Evolutionary conservation across 352 stramenopile genomes (phyloP).

Genomic region (Stramenopiles sp.): DNA sequence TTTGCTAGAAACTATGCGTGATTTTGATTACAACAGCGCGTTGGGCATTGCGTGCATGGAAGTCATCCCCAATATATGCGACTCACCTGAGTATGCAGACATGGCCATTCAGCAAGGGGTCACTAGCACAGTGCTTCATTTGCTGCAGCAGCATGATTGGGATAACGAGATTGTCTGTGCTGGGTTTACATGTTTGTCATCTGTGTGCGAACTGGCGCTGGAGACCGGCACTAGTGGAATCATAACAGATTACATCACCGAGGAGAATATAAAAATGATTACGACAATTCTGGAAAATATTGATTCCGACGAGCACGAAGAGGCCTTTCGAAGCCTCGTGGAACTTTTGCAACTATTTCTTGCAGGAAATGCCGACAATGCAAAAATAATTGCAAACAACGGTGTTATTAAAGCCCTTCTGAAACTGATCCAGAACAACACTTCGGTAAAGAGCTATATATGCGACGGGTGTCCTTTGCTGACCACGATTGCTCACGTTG

Average conservation of each 20-base stretch:
- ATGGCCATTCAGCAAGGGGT: constrained; percentile 21
- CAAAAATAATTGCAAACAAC: constrained; percentile 18
- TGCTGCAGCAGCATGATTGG: constrained; percentile 22
- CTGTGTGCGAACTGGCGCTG: constrained; percentile 17
- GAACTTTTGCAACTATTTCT: constrained; percentile 23
- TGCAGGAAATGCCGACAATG: constrained; percentile 13
- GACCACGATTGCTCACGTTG: constrained; percentile 22
- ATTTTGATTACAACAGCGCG: constrained; percentile 8
- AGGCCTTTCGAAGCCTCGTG: constrained; percentile 21
- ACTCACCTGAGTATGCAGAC: constrained; percentile 18
- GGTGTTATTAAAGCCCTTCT: constrained; percentile 18
- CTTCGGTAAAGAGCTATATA: constrained; percentile 15
- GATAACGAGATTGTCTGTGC: constrained; percentile 22
- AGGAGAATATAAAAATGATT: constrained; percentile 16
- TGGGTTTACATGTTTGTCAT: too few relatives aligned
- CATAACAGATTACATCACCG: constrained; percentile 19
- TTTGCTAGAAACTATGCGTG: constrained; percentile 21
- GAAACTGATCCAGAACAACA: constrained; percentile 21
- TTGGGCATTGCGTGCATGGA: constrained; percentile 22
- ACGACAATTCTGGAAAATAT: constrained; percentile 21
- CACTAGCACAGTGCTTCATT: constrained; percentile 21
- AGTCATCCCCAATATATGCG: constrained; percentile 24
- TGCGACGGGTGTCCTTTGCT: constrained; percentile 23
- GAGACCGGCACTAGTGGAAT: constrained; percentile 25
- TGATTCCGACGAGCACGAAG: constrained; percentile 21